Evolutionary conservation across 1,284 basidiomycete genomes (phyloP).

Genomic region (Ustilago tritici): DNA sequence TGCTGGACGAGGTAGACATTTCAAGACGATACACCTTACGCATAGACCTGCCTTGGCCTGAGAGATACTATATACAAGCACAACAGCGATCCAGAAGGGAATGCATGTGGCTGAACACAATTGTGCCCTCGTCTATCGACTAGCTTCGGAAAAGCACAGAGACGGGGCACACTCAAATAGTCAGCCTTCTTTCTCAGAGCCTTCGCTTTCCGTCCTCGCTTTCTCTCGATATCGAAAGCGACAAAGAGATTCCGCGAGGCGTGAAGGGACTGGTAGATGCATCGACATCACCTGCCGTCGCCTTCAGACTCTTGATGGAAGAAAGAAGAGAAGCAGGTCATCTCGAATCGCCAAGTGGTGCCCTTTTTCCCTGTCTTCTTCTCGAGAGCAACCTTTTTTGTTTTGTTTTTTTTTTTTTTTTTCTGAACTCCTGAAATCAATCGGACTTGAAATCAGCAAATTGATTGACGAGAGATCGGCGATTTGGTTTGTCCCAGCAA

Average conservation of each 20-base stretch:
- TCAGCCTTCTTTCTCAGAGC: slow-evolving; percentile 45
- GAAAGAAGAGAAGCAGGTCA: slow-evolving; percentile 14
- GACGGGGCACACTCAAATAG: slow-evolving; percentile 57
- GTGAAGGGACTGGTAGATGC: slow-evolving; percentile 52
- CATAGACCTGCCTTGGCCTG: not conserved
- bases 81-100: not conserved
- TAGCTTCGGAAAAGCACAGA: slow-evolving; percentile 17
- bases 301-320: slow-evolving; percentile 45
- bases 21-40: no score
- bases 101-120: slow-evolving; percentile 52
- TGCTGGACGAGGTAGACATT: no score
- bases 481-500: not conserved
- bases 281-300: slow-evolving; percentile 33
- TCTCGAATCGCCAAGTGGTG: not conserved
- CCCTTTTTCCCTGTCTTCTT: not conserved
- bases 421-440: no score
- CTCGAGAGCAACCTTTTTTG: not conserved
- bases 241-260: slow-evolving; percentile 11
- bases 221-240: not conserved
- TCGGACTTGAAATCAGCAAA: not conserved
- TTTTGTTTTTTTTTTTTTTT: no score
- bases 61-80: not conserved
- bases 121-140: slow-evolving; percentile 51
- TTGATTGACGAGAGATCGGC: not conserved
- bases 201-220: slow-evolving; percentile 36